Base-by-base conservation (phyloP, 805 yeast species). In the Saturnispora kantuleensis region DNA sequence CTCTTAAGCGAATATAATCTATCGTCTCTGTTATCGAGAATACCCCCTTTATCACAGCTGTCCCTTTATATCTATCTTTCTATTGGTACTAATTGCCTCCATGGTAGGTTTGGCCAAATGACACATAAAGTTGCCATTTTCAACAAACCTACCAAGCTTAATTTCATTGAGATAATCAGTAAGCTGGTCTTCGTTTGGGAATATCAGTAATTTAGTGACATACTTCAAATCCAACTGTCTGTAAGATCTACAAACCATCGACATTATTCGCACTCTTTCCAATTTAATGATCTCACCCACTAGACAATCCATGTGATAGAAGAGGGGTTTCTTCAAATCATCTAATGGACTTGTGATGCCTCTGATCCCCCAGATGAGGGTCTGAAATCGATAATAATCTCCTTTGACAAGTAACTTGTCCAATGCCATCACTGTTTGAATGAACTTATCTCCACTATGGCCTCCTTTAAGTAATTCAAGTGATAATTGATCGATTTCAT, bases 61-160 rank as follows among this genome's bases (percentile, higher is more conserved):
- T 1, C 97, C 97, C 67, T 89, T 89, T 50, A 90, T 88, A 57
- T 89, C 97, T 11, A 89, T 79, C 56, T 71, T 81, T 48, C 66
- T 74, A 52, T 71, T 70, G 31, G 63, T 65, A 49, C 60, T 46
- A 29, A 57, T 35, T 8, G 41, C 39, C 36, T 58, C 63, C 13
- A 54, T 58, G 3, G 52, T 41, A 1, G 45, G 17, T 44, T 55
- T 47, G 7, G 64, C 56, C 31, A 47, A 42, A 21, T 47, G 42
- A 26, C 65, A 58, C 18, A 62, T 63, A 31, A 63, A 52, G n/a
- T 42, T 44, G 15, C 47, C 55, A 2, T 50, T 54, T 17, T 55
- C 43, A 42, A 56, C 36, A 49, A 55, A 69, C 29, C 56, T 48
- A 0, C 51, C 55, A 26, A 81, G 59, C 12, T 69, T 62, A 47